Percentiles rank a stretch among this genome's conserved stretches.
Evolutionary conservation across 2,329 filamentous ascomycete genomes (phyloP).

Genomic region (Pseudocercospora cruenta): DNA sequence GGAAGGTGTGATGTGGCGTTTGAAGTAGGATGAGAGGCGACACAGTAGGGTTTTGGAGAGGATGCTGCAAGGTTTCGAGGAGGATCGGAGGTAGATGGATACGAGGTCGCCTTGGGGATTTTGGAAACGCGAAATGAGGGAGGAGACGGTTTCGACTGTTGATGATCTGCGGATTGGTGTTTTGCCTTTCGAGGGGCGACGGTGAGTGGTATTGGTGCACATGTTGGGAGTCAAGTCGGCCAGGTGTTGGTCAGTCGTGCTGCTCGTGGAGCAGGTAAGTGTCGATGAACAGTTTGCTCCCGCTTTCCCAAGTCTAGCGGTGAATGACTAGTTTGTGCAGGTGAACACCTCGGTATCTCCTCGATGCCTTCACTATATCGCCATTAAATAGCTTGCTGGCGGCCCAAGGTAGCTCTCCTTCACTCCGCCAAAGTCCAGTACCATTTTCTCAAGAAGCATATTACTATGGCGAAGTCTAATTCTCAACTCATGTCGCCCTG

Average conservation of each 20-base stretch:
- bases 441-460: not conserved
- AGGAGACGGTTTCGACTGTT: not conserved
- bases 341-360: not conserved
- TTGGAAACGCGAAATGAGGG: not conserved
- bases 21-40: not conserved
- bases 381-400: not conserved
- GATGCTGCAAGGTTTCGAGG: not conserved
- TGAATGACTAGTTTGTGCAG: not conserved
- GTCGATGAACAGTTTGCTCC: not conserved
- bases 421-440: conserved; percentile 11
- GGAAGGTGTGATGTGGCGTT: not conserved
- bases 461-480: not conserved
- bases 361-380: not conserved
- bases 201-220: not conserved
- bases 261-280: too few relatives aligned
- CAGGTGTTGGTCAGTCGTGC: too few relatives aligned
- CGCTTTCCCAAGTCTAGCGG: not conserved
- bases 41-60: not conserved
- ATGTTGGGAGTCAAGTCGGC: not conserved
- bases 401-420: conserved; percentile 10
- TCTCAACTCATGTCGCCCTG: conserved; percentile 6
- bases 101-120: not conserved
- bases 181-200: not conserved
- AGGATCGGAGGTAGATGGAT: not conserved
- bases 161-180: not conserved